These are phyloP conservation scores for Trifolium repens DNA, from an alignment of 306 rosid species.

Conservation along the genomic window DNA sequence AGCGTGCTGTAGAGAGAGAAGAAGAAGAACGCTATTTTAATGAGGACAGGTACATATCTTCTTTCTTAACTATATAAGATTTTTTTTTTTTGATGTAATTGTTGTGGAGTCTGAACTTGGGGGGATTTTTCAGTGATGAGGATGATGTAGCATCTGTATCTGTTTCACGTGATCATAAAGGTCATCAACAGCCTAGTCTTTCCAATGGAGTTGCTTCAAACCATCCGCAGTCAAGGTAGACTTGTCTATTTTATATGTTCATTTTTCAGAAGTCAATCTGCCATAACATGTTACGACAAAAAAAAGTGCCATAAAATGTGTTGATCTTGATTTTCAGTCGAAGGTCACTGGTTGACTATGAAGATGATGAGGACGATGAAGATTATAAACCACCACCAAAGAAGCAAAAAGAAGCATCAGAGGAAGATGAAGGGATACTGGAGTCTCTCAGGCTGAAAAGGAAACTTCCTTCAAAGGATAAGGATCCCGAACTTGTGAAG, in stretches of 20 bases:
- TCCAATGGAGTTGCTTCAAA: slow-evolving; percentile 76
- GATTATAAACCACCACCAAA: slow-evolving; percentile 87
- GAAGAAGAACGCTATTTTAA: slow-evolving; percentile 95
- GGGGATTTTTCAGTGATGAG: slow-evolving; percentile 70
- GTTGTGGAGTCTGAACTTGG: slow-evolving; percentile 31
- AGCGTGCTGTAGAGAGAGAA: slow-evolving; percentile 89
- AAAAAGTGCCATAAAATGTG: neutral
- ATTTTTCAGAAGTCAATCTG: neutral
- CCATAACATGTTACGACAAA: neutral
- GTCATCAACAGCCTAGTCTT: slow-evolving; percentile 60
- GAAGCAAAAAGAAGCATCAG: slow-evolving; percentile 68
- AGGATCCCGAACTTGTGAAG: slow-evolving; percentile 66
- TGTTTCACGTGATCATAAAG: slow-evolving; percentile 54
- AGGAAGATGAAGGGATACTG: slow-evolving; percentile 80
- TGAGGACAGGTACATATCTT: slow-evolving; percentile 72
- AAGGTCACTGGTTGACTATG: slow-evolving; percentile 87
- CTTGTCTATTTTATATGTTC: slow-evolving; percentile 8
- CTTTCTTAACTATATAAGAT: neutral
- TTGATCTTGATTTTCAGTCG: slow-evolving; percentile 53
- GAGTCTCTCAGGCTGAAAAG: slow-evolving; percentile 81
- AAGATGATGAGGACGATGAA: slow-evolving; percentile 93
- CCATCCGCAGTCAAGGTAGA: slow-evolving; percentile 64
- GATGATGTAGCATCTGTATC: slow-evolving; percentile 87
- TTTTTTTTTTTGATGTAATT: slow-evolving; percentile 26
- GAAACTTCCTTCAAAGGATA: slow-evolving; percentile 64